Evolutionary conservation across 208 protist species (phyloP), one percentile per base, ranked within the genome.

Genomic region (Wallacemonas rigidus): DNA sequence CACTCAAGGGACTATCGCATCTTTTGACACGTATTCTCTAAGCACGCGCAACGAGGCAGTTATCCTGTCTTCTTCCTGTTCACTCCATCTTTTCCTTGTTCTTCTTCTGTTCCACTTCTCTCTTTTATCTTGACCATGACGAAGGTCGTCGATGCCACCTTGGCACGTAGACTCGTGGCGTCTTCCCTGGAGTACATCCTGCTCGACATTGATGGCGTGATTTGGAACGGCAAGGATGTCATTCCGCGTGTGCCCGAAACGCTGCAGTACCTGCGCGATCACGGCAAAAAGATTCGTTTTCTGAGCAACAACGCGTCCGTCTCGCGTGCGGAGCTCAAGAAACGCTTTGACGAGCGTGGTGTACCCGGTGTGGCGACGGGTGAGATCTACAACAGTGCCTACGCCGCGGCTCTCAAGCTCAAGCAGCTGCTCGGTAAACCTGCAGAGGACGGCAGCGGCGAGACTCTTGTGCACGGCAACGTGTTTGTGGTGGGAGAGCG

Each of bases 351-450:
- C 15, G 60, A 75, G 56, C 78, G 77, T 14, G 89, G 89, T 12
- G 80, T 94, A 55, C 58, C 71, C 8, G 79, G 79, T 0, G 84
- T 90, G 41, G n/a, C 58, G 45, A 58, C 45, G 55, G 12, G 69
- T 2, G 89, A 94, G 35, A 63, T 86, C 43, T 91, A 89, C 82
- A 94, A 88, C 75, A 91, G 86, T 67, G 89, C 73, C 0, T 94
- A 87, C 79, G 84, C 86, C 1, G 80, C 86, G 9, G 81, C 89
- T 1, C 76, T 88, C 53, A 67, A 61, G 6, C 57, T 94, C 26
- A 76, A 79, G 51, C 69, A 81, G 69, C 26, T 85, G 14, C 69
- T 88, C 11, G 78, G 77, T 17, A 55, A 55, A 5, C 15, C 26
- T 6, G 65, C 39, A 3, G 60, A 72, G 7, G 73, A 57, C 15